These are phyloP conservation scores for Albophoma yamanashiensis DNA, from an alignment of 2,329 filamentous ascomycete species.

Conservation along the genomic window DNA sequence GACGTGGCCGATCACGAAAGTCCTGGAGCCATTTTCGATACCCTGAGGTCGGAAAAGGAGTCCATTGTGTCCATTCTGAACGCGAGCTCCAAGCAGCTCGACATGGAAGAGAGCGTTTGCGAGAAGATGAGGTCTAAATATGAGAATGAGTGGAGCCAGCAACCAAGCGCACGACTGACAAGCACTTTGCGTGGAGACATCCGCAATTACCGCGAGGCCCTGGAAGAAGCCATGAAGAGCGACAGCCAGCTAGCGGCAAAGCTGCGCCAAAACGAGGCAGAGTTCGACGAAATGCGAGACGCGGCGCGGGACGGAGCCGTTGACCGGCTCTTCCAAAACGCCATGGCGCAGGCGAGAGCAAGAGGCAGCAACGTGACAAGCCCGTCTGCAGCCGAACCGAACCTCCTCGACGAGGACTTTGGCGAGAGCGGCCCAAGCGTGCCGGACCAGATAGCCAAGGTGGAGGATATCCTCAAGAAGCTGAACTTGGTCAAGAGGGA, in stretches of 20 bases:
- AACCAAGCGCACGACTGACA: constrained; percentile 84
- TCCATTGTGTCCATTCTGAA: constrained; percentile 64
- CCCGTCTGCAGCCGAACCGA: constrained; percentile 56
- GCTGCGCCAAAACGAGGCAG: constrained; percentile 71
- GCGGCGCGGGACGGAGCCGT: constrained; percentile 81
- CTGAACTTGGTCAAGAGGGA: constrained; percentile 88
- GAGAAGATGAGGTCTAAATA: constrained; percentile 99
- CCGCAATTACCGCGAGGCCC: constrained; percentile 73
- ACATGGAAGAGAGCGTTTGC: constrained; percentile 95
- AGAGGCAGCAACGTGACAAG: constrained; percentile 51
- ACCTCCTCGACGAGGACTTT: constrained; percentile 85
- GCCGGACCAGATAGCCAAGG: constrained; percentile 75
- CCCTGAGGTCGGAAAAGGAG: constrained; percentile 66
- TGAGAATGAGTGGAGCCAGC: constrained; percentile 90
- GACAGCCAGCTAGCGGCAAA: constrained; percentile 77
- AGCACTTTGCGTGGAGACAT: constrained; percentile 81
- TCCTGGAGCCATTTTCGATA: constrained; percentile 69
- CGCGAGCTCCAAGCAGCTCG: constrained; percentile 73
- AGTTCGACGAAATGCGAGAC: constrained; percentile 91
- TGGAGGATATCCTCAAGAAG: constrained; percentile 86
- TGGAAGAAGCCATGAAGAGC: constrained; percentile 81
- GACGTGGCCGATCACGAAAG: constrained; percentile 81
- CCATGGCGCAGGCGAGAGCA: constrained; percentile 66
- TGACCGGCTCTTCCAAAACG: constrained; percentile 79
- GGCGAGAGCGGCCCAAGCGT: constrained; percentile 72